Base-by-base conservation (phyloP, 257 asterid genomes). In the Plantago ovata region DNA sequence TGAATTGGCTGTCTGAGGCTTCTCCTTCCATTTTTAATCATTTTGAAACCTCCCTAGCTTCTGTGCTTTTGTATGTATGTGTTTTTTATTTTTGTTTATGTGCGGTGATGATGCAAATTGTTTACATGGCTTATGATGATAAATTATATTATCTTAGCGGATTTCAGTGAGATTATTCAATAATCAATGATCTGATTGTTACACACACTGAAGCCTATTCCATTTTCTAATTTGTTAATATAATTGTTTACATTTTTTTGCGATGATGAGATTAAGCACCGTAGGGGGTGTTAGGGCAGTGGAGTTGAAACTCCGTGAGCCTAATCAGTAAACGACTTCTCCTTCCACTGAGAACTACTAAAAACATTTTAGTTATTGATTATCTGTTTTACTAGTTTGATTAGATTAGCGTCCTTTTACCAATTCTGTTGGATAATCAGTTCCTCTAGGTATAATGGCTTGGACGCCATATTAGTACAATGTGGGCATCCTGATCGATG, bases 171-270 rank as follows among this genome's bases (percentile, higher is more conserved):
- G 94, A 69, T 79, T 62, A 16, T 58, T 23, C 69, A 14, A 38
- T 23, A 61, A 52, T 84, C 89, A 16, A 62, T 77, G 89, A 84
- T 79, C 89, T 84, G 75, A 63, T 70, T 84, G 89, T 84, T 84
- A 81, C 89, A 84, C 94, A 84, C 94, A 79, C 89, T 81, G 89
- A 84, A 54, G 89, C 87, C 80, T 33, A 19, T 13, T 10, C 5
- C n/a, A n/a, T n/a, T n/a, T n/a, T n/a, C n/a, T n/a, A n/a, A n/a
- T n/a, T n/a, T n/a, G n/a, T n/a, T n/a, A 19, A 48, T 18, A 9
- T 48, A 32, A 32, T 2, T 48, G 21, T 48, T 32, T 32, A 18
- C 28, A 48, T 48, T n/a, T 23, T 23, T 48, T 23, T 77, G 86
- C 83, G 15, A 42, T 77, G 81, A 77, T 71, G 83, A 77, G 77